Conservation (phyloP, 2,329 filamentous ascomycete species). For the Paracamarosporium sp. region DNA sequence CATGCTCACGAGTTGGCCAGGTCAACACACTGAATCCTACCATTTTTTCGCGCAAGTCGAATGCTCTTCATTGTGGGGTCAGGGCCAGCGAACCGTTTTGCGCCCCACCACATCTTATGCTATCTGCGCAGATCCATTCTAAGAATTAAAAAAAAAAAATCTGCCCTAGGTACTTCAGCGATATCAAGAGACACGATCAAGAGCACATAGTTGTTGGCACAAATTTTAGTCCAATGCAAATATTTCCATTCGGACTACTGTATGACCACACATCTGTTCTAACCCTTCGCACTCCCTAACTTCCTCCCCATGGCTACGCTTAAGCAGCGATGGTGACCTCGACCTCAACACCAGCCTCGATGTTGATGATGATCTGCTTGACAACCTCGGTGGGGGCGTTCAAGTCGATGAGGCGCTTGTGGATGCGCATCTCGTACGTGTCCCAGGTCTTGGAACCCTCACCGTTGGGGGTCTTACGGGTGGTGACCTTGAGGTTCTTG, state of each 20-base stretch:
- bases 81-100: not conserved
- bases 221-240: slow-evolving; percentile 27
- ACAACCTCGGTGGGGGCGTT: slow-evolving; percentile 97
- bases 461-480: slow-evolving; percentile 99
- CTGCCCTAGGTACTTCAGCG: not conserved
- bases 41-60: not conserved
- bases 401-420: slow-evolving; percentile 98
- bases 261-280: slow-evolving; percentile 32
- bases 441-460: slow-evolving; percentile 99
- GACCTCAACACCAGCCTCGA: slow-evolving; percentile 91
- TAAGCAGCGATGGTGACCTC: slow-evolving; percentile 92
- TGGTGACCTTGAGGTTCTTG: slow-evolving; percentile 95
- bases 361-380: slow-evolving; percentile 97
- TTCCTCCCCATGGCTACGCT: slow-evolving; percentile 25
- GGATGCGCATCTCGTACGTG: slow-evolving; percentile 97
- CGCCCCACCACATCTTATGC: not conserved
- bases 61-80: not conserved
- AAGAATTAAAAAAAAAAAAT: too few species aligned
- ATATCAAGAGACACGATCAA: not conserved
- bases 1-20: slow-evolving; percentile 1
- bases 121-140: not conserved
- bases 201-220: not conserved
- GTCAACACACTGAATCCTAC: not conserved
- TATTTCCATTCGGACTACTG: slow-evolving; percentile 29
- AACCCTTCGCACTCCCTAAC: slow-evolving; percentile 18